These are phyloP conservation scores for Metarhizium anisopliae DNA, from an alignment of 2,329 filamentous ascomycete species.

Conservation along the genomic window DNA sequence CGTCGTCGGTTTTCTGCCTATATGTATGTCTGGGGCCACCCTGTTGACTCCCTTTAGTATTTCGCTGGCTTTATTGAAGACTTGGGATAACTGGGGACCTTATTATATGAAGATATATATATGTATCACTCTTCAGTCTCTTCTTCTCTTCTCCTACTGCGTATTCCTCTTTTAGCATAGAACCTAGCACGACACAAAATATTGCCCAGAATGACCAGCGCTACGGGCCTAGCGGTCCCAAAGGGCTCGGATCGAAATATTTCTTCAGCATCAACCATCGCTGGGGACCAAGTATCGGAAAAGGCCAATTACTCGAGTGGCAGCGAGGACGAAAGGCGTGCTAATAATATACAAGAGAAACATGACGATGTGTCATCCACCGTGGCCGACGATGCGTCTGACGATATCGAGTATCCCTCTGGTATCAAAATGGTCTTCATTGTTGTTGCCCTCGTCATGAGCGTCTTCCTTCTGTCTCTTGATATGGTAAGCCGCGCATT, in stretches of 20 bases:
- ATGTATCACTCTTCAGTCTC: no score
- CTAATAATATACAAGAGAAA: background rate
- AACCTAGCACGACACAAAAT: background rate
- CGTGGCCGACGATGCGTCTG: constrained; percentile 9
- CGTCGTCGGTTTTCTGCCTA: background rate
- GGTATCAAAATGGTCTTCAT: constrained; percentile 32
- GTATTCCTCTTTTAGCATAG: background rate
- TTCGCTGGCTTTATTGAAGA: background rate
- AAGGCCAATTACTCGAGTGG: constrained; percentile 14
- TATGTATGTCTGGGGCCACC: background rate
- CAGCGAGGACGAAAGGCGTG: constrained; percentile 7
- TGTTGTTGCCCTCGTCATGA: constrained; percentile 35
- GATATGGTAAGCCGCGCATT: constrained; percentile 25
- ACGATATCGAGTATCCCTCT: constrained; percentile 28
- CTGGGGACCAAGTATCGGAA: constrained; percentile 18
- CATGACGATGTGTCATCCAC: constrained; percentile 3
- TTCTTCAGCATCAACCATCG: constrained; percentile 20
- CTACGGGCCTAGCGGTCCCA: constrained; percentile 15
- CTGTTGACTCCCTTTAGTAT: background rate
- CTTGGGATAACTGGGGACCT: background rate
- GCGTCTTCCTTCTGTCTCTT: constrained; percentile 8
- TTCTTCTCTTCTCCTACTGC: no score
- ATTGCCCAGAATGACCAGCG: background rate
- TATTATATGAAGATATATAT: background rate
- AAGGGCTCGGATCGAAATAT: constrained; percentile 12